Conservation (phyloP, 2,329 filamentous ascomycete genomes). For the Xylariaceae sp. region DNA sequence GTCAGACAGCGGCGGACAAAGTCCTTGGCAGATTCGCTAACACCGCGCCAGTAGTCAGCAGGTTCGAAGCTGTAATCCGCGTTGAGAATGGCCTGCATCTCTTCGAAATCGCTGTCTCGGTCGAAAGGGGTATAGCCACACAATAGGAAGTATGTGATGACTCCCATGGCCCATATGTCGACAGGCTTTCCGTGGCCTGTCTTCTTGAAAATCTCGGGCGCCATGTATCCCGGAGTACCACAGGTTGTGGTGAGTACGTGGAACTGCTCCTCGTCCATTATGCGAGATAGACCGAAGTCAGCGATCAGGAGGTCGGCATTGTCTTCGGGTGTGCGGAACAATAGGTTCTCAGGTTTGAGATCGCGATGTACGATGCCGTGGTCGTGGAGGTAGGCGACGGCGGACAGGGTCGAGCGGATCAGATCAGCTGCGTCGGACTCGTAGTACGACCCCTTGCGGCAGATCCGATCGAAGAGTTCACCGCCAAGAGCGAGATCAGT, state of each 20-base stretch:
- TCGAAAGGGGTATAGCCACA: constrained; percentile 99
- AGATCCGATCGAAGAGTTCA: constrained; percentile 97
- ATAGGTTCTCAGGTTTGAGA: constrained; percentile 92
- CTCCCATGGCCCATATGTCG: constrained; percentile 95
- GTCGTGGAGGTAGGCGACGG: constrained; percentile 97
- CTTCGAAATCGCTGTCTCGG: constrained; percentile 93
- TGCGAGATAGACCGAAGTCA: constrained; percentile 89
- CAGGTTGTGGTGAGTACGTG: constrained; percentile 97
- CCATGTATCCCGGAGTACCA: constrained; percentile 98
- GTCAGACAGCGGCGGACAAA: constrained; percentile 92
- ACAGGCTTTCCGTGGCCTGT: constrained; percentile 96
- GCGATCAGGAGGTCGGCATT: constrained; percentile 96
- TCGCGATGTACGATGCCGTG: constrained; percentile 98
- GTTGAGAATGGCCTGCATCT: constrained; percentile 97
- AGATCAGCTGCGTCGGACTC: constrained; percentile 94
- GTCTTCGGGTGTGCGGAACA: constrained; percentile 95
- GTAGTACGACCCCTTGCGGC: constrained; percentile 96
- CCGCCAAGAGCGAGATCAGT: constrained; percentile 94
- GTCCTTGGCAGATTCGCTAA: constrained; percentile 77
- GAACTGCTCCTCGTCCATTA: constrained; percentile 99
- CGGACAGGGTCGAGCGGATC: constrained; percentile 88
- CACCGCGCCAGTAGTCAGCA: constrained; percentile 91
- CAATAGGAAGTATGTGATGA: constrained; percentile 97
- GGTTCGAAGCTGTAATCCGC: constrained; percentile 96
- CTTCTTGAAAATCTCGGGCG: constrained; percentile 98